Base-by-base conservation (phyloP, 192 early-diverging fungal species). In the Coemansia sp. region DNA sequence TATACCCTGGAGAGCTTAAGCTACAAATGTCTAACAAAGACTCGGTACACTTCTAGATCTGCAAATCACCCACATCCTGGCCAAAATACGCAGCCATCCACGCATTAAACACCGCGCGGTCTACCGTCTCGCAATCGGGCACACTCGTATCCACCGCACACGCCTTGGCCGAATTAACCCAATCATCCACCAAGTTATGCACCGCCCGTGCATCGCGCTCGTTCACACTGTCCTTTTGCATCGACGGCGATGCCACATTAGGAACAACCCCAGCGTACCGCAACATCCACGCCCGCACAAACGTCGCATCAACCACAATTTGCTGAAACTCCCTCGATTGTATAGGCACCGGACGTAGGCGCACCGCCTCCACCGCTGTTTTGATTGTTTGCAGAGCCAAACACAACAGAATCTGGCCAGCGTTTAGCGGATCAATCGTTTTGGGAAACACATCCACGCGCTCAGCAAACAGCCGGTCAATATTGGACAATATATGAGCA, bases 391-490 rank as follows among this genome's bases (percentile, higher is more conserved):
- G 71, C 69, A 80, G 65, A 0, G 78, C 67, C 53, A 80, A 21
- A 9, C 74, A 72, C 25, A 68, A 62, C 37, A 80, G 48, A 2
- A 80, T 80, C 25, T 71, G 57, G 17, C 78, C 78, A 2, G 78
- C 61, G 14, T 65, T 46, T 44, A 80, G 57, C 9, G 68, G 62
- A 3, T 25, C 46, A 5, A 75, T 37, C n/a, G 53, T 57, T 19
- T 52, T 60, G 2, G 78, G 78, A 17, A 78, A 78, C 17, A 78
- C 61, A 17, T 83, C 81, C 3, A 83, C 66, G 14, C 72, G 81
- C 44, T 83, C 75, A n/a, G 75, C 75, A 69, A 83, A 83, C 37
- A 83, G 46, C 0, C 71, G 58, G 54, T 83, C 81, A n/a, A 83
- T 78, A 52, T 78, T 78, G 2, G 75, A 78, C 47, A 78, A 28